These are phyloP conservation scores for Penicillium alfredii DNA, from an alignment of 495 filamentous ascomycete species.

Conservation along the genomic window DNA sequence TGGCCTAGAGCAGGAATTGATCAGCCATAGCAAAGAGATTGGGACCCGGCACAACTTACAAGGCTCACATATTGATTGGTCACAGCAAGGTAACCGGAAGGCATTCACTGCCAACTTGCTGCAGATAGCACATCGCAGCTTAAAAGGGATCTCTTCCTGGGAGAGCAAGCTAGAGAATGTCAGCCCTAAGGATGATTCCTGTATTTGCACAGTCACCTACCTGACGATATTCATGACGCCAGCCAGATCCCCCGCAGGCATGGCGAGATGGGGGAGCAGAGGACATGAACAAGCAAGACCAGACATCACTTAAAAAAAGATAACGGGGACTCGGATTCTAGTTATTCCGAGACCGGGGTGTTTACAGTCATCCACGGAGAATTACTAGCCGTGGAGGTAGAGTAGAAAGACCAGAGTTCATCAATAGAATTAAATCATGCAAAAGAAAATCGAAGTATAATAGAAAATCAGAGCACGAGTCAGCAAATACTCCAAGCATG, in stretches of 20 bases:
- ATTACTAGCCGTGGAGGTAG: too few species aligned
- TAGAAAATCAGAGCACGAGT: neutral
- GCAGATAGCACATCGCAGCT: constrained; percentile 90
- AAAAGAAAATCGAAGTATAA: too few species aligned
- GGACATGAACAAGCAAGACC: too few species aligned
- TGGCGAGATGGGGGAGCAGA: constrained; percentile 13
- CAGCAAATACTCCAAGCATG: constrained; percentile 2
- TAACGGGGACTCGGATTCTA: too few species aligned
- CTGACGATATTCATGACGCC: constrained; percentile 44
- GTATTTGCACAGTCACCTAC: constrained; percentile 15
- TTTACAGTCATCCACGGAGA: too few species aligned
- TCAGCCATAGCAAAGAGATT: constrained; percentile 14
- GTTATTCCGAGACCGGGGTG: too few species aligned
- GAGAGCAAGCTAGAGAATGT: constrained; percentile 56
- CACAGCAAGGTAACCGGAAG: constrained; percentile 88
- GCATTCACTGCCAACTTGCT: constrained; percentile 87
- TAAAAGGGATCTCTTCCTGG: constrained; percentile 84
- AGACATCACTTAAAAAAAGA: too few species aligned
- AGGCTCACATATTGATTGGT: constrained; percentile 85
- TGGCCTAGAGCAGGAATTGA: constrained; percentile 57
- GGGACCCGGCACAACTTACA: constrained; percentile 53
- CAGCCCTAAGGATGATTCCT: neutral
- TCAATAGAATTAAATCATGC: too few species aligned
- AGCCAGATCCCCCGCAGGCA: constrained; percentile 38
- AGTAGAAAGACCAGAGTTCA: too few species aligned